Percentiles rank a stretch among this genome's conserved stretches.
These are phyloP conservation scores for Aureobasidium melanogenum DNA, from an alignment of 2,329 filamentous ascomycete genomes.

Conservation along the genomic window DNA sequence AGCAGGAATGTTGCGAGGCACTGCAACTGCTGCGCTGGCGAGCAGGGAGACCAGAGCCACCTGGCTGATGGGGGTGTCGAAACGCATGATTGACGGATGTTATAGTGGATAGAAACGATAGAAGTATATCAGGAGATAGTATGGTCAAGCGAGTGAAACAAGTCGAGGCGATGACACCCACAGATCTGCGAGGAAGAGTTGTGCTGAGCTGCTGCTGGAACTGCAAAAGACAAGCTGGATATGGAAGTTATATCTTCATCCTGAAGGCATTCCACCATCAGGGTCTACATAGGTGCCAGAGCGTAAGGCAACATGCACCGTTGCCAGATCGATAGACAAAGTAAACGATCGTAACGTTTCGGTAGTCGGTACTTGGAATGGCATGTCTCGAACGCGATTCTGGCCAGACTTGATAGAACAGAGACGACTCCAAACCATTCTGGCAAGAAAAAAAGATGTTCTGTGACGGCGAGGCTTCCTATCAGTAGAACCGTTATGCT, in stretches of 20 bases:
- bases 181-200: not conserved
- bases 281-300: not conserved
- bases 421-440: not conserved
- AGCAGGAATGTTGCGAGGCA: not conserved
- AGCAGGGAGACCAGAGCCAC: conserved; percentile 8
- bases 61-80: conserved; percentile 6
- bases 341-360: not conserved
- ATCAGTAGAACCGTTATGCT: conserved; percentile 8
- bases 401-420: conserved; percentile 3
- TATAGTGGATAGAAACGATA: not conserved
- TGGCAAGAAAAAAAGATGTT: not conserved
- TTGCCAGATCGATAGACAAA: conserved; percentile 8
- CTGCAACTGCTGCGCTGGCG: conserved; percentile 1
- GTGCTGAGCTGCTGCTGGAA: conserved; percentile 3
- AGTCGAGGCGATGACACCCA: not conserved
- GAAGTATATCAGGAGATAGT: not conserved
- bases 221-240: not conserved
- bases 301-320: not conserved
- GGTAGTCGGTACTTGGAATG: not conserved
- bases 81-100: conserved; percentile 4
- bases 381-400: not conserved
- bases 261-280: not conserved
- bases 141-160: not conserved
- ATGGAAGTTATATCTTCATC: not conserved
- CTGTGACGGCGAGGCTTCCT: conserved; percentile 5